A percentile compares a stretch with the other conserved stretches of the same genome.
Conservation (phyloP, 495 filamentous ascomycete species). For the Annulohypoxylon stygium region DNA sequence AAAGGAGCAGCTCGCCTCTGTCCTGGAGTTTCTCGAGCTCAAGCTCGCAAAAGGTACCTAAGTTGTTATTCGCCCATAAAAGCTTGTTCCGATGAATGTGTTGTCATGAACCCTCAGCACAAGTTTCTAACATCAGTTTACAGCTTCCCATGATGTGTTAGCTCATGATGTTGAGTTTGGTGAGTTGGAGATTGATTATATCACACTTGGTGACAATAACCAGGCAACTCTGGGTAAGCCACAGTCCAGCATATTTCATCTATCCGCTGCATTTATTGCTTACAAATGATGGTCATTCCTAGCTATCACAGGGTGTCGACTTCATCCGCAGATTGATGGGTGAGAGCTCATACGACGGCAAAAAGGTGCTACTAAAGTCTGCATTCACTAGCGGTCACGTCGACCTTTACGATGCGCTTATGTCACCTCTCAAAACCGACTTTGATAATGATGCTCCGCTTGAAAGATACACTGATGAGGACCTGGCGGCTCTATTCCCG, state of each 20-base stretch:
- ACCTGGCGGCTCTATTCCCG: conserved; percentile 28
- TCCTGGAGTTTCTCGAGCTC: conserved; percentile 32
- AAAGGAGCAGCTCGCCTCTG: conserved; percentile 35
- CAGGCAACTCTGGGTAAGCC: conserved; percentile 36
- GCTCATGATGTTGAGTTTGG: conserved; percentile 37
- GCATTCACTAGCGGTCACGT: conserved; percentile 25
- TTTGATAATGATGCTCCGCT: no score
- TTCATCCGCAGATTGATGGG: conserved; percentile 30
- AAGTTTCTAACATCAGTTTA: conserved; percentile 28
- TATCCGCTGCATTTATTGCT: conserved; percentile 27
- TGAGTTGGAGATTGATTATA: conserved; percentile 32
- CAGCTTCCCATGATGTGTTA: conserved; percentile 31
- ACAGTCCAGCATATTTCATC: conserved; percentile 25
- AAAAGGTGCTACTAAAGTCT: conserved; percentile 38
- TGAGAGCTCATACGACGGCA: conserved; percentile 36
- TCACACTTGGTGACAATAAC: conserved; percentile 26
- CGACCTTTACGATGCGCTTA: conserved; percentile 31
- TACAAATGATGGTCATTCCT: conserved; percentile 24
- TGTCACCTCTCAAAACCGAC: conserved; percentile 22
- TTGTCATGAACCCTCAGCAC: conserved; percentile 10
- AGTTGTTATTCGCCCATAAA: conserved; percentile 3
- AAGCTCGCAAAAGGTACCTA: conserved; percentile 35
- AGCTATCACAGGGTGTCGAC: conserved; percentile 34
- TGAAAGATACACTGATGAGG: no score
- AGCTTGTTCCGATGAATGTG: no score